Percentiles rank a stretch among this genome's conserved stretches.
Evolutionary conservation across 2,329 filamentous ascomycete genomes (phyloP).

Genomic region (Fusarium papillatum): DNA sequence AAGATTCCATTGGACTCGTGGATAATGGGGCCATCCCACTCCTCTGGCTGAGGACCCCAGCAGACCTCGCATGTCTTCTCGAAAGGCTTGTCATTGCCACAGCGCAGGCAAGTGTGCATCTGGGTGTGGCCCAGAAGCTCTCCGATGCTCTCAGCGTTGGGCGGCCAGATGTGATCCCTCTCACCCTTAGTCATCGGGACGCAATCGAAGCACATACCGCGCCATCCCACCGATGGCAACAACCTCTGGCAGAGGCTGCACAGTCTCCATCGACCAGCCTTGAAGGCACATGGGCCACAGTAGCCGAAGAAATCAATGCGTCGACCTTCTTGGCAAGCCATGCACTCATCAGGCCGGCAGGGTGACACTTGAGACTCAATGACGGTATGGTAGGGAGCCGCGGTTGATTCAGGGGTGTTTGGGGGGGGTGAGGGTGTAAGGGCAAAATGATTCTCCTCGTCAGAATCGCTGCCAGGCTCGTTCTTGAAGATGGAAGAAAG

Average conservation of each 20-base stretch:
- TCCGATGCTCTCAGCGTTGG: background rate
- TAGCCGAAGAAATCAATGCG: background rate
- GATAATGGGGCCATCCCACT: accelerated
- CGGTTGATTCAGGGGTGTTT: background rate
- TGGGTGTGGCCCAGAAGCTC: background rate
- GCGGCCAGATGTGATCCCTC: background rate
- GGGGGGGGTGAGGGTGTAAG: background rate
- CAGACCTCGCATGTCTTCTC: background rate
- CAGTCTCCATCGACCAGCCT: background rate
- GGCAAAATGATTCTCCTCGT: background rate
- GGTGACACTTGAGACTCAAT: background rate
- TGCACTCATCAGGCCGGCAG: background rate
- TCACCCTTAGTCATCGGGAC: background rate
- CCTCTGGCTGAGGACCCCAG: background rate
- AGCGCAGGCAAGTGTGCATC: background rate
- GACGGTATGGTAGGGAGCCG: background rate
- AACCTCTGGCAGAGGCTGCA: background rate
- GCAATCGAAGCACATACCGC: background rate
- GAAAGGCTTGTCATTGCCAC: background rate
- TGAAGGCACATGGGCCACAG: background rate
- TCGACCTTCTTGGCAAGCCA: background rate
- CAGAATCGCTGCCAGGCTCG: background rate
- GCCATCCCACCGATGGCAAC: background rate
- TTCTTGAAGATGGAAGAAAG: too few relatives aligned
- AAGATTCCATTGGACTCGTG: background rate